Conservation (phyloP, 208 protist species). For the Crithidia brevicula region DNA sequence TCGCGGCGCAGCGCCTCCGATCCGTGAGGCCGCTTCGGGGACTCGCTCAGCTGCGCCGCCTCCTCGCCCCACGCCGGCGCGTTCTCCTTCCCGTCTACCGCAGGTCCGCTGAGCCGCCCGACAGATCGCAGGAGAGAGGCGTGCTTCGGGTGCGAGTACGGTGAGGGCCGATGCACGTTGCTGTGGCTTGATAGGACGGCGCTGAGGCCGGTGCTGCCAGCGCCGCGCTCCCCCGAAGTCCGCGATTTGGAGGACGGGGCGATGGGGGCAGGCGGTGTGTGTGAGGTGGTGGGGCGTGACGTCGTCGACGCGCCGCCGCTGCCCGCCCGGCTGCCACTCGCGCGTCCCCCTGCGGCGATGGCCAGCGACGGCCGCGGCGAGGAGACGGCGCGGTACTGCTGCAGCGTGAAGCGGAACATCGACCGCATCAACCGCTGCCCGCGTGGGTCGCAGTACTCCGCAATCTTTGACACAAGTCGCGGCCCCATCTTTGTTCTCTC, state of each 20-base stretch:
- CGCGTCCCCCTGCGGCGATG: constrained; percentile 3
- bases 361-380: constrained; percentile 20
- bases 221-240: constrained; percentile 8
- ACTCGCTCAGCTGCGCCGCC: background rate
- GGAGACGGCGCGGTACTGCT: constrained; percentile 33
- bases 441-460: constrained; percentile 76
- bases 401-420: constrained; percentile 60
- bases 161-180: constrained; percentile 16
- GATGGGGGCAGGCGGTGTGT: constrained; percentile 15
- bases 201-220: constrained; percentile 7
- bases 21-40: constrained; percentile 19
- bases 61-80: background rate
- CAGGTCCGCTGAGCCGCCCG: background rate
- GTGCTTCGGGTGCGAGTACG: constrained; percentile 29
- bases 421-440: constrained; percentile 61
- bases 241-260: constrained; percentile 8
- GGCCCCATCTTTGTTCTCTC: constrained; percentile 55
- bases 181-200: constrained; percentile 18
- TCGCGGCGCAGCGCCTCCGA: constrained; percentile 36
- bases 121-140: constrained; percentile 9
- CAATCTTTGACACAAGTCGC: constrained; percentile 52
- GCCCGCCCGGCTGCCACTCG: constrained; percentile 7
- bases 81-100: constrained; percentile 20
- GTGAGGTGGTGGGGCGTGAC: constrained; percentile 7
- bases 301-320: constrained; percentile 11